phyloP scores from a whole-genome alignment of 2,329 filamentous ascomycete genomes.

The Colletotrichum chrysophilum region DNA sequence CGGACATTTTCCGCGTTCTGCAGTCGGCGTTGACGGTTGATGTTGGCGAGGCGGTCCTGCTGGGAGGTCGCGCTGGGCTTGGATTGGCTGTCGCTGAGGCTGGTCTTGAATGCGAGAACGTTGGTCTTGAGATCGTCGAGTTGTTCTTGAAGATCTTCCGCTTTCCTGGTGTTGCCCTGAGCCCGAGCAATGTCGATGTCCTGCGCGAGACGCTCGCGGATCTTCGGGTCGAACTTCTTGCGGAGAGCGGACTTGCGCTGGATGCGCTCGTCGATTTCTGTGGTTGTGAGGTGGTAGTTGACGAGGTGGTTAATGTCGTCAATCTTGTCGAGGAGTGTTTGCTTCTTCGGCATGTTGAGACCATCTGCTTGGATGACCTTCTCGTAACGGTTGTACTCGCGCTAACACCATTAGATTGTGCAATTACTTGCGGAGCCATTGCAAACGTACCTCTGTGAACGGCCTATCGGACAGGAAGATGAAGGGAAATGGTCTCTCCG shows the following conservation, averaged over 20 bases:
- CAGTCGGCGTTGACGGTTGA: slow-evolving; percentile 85
- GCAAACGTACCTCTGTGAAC: slow-evolving; percentile 75
- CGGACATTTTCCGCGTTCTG: slow-evolving; percentile 90
- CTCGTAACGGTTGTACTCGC: slow-evolving; percentile 83
- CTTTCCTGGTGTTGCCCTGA: slow-evolving; percentile 64
- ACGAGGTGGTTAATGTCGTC: slow-evolving; percentile 81
- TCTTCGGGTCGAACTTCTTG: slow-evolving; percentile 68
- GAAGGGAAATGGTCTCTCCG: slow-evolving; percentile 86
- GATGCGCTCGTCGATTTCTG: slow-evolving; percentile 82
- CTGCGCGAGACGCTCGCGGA: slow-evolving; percentile 71
- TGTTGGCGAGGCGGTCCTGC: slow-evolving; percentile 80
- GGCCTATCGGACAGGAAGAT: slow-evolving; percentile 85
- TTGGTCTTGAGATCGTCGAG: slow-evolving; percentile 69
- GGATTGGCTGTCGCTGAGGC: slow-evolving; percentile 60
- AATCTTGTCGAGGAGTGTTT: slow-evolving; percentile 73
- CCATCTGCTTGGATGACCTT: slow-evolving; percentile 75
- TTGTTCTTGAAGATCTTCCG: slow-evolving; percentile 60
- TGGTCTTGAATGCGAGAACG: slow-evolving; percentile 76
- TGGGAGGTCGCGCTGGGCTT: slow-evolving; percentile 62
- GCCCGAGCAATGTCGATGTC: slow-evolving; percentile 71
- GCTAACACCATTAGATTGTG: slow-evolving; percentile 42
- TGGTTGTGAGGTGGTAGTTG: slow-evolving; percentile 81
- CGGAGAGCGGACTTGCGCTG: slow-evolving; percentile 72
- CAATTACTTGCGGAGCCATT: not conserved
- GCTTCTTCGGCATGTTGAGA: slow-evolving; percentile 75